These are phyloP conservation scores for Phytophthora pistaciae DNA, from an alignment of 352 stramenopile genomes.

Conservation along the genomic window DNA sequence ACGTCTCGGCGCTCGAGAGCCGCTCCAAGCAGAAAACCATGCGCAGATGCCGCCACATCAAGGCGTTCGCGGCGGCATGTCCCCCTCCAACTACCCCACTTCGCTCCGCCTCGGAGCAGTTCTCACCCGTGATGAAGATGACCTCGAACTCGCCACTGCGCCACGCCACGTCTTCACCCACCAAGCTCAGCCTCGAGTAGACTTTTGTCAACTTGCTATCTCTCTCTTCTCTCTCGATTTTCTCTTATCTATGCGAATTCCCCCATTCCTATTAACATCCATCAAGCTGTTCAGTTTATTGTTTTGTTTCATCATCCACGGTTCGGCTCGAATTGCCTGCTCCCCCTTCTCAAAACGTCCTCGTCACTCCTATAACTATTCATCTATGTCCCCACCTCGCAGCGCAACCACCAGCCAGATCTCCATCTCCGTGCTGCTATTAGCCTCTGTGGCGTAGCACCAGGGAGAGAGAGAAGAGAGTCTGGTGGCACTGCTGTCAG, in stretches of 20 bases:
- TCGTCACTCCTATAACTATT: slow-evolving; percentile 47
- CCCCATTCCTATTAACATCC: slow-evolving; percentile 9
- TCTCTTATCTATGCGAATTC: slow-evolving; percentile 5
- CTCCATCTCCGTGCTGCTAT: not conserved
- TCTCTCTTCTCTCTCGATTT: not conserved
- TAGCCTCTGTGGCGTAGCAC: not conserved
- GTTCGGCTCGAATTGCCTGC: slow-evolving; percentile 8
- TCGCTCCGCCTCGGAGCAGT: slow-evolving; percentile 25
- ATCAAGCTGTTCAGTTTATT: slow-evolving; percentile 47
- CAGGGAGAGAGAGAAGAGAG: not conserved
- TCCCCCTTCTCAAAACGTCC: slow-evolving; percentile 35
- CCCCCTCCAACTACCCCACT: slow-evolving; percentile 21
- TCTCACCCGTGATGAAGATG: slow-evolving; percentile 14
- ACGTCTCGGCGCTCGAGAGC: slow-evolving; percentile 61
- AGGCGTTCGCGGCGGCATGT: slow-evolving; percentile 49
- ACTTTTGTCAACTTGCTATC: not conserved
- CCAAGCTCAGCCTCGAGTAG: slow-evolving; percentile 35
- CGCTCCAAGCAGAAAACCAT: slow-evolving; percentile 71
- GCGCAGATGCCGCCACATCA: slow-evolving; percentile 62
- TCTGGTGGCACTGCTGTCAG: slow-evolving; percentile 4
- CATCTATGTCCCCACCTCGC: slow-evolving; percentile 40
- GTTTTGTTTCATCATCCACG: slow-evolving; percentile 37
- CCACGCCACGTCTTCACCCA: slow-evolving; percentile 28
- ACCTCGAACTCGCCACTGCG: slow-evolving; percentile 27
- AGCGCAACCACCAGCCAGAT: slow-evolving; percentile 14